Conservation (phyloP, 208 protist species). For the Crithidia bombi region DNA sequence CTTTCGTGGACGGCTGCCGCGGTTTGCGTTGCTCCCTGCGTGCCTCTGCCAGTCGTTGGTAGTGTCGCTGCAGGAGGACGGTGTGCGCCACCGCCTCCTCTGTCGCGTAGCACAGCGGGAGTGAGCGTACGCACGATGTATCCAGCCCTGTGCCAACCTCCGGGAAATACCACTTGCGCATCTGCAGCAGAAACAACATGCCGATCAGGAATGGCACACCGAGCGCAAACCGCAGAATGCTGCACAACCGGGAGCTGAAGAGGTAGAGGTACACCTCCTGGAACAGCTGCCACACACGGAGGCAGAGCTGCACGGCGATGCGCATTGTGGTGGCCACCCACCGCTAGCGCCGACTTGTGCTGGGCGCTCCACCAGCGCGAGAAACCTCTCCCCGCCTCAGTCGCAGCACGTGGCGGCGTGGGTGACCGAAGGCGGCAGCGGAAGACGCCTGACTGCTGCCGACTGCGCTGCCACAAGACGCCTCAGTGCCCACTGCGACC, state of each 20-base stretch:
- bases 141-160: slow-evolving; percentile 30
- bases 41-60: slow-evolving; percentile 10
- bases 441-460: not conserved
- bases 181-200: slow-evolving; percentile 42
- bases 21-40: not conserved
- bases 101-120: slow-evolving; percentile 30
- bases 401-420: not conserved
- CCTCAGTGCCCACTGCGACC: not conserved
- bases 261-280: slow-evolving; percentile 41
- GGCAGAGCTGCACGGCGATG: slow-evolving; percentile 28
- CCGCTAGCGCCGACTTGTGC: slow-evolving; percentile 6
- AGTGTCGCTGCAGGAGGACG: slow-evolving; percentile 20
- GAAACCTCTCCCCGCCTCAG: not conserved
- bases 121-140: slow-evolving; percentile 34
- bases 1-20: too few relatives aligned
- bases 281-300: slow-evolving; percentile 27
- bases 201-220: slow-evolving; percentile 38
- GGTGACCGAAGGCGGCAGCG: not conserved
- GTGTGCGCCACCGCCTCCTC: slow-evolving; percentile 37
- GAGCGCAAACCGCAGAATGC: slow-evolving; percentile 44
- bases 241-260: slow-evolving; percentile 35
- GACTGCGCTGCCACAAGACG: not conserved
- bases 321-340: slow-evolving; percentile 8
- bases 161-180: slow-evolving; percentile 46
- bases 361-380: slow-evolving; percentile 26